Evolutionary conservation across 1,139 yeast genomes (phyloP), one percentile per base, ranked within the genome.

Genomic region (Suhomyces maxii): DNA sequence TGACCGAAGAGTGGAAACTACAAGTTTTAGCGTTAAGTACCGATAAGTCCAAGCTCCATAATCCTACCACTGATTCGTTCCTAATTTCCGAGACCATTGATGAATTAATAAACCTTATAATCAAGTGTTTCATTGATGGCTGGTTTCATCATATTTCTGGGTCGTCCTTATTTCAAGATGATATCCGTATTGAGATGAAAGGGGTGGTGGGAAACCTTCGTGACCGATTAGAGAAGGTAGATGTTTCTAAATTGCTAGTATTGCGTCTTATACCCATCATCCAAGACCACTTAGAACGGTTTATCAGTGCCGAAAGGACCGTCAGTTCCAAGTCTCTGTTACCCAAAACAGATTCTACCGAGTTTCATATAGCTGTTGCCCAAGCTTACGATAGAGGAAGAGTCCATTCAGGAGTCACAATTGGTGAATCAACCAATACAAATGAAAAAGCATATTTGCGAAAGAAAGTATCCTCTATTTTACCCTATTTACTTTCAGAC

Each of bases 91-190:
- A 74, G 40, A 73, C 82, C 0, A 46, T 86, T 1, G 80, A 80
- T 35, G 76, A 71, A 4, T 64, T 89, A 8, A 65, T 85, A 1
- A 71, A 73, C 34, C 63, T 79, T 26, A 69, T 89, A 1, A 54
- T 86, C 2, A 62, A 79, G 10, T 86, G 84, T 52, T 89, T 86
- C 60, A 74, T 90, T 1, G 61, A 67, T 37, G 61, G 80, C 3
- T 90, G 97, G 97, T 88, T 71, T 56, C 52, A 58, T 3, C 66
- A 67, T 12, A 73, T 86, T 7, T 77, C 87, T 0, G 47, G 61
- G 0, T 77, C 79, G 41, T 53, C 64, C 1, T 57, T 73, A 5
- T 87, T 90, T 54, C 80, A 84, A 6, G 72, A 76, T 2, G 77
- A 78, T 34, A 70, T 89, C 5, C 77, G 74, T 37, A 44, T 59